phyloP scores from a whole-genome alignment of 441 rosid species.

The Viola pubescens region DNA sequence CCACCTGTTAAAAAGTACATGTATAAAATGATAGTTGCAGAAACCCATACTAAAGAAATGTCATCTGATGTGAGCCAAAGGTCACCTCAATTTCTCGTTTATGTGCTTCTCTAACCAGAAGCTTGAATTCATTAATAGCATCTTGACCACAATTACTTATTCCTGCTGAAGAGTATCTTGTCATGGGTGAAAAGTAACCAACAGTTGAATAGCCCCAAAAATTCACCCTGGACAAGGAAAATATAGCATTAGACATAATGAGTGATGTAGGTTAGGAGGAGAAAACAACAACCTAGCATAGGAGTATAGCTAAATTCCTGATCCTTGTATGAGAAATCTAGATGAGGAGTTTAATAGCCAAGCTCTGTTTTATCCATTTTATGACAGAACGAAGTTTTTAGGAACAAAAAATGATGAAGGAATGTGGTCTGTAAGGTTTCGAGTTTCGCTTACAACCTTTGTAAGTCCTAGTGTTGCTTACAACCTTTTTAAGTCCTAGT shows the following conservation, averaged over 20 bases:
- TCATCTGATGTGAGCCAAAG: constrained; percentile 12
- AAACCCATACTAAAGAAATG: constrained; percentile 8
- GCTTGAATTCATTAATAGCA: constrained; percentile 82
- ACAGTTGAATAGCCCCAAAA: constrained; percentile 97
- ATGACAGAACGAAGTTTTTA: too few relatives aligned
- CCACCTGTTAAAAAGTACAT: constrained; percentile 51
- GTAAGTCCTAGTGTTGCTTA: too few relatives aligned
- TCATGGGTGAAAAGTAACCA: constrained; percentile 89
- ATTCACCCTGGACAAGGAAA: constrained; percentile 56
- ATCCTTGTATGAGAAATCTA: too few relatives aligned
- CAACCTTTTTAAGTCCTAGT: too few relatives aligned
- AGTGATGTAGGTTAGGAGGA: neutral
- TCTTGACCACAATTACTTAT: constrained; percentile 44
- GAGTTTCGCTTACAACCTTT: too few relatives aligned
- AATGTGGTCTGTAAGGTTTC: too few relatives aligned
- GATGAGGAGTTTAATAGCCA: too few relatives aligned
- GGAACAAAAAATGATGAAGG: too few relatives aligned
- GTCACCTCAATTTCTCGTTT: constrained; percentile 92
- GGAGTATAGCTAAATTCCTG: too few relatives aligned
- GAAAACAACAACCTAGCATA: too few relatives aligned
- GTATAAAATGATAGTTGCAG: constrained; percentile 15
- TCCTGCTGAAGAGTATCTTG: constrained; percentile 75
- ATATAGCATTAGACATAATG: neutral
- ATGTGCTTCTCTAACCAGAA: constrained; percentile 84
- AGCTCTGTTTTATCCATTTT: too few relatives aligned